These are phyloP conservation scores for Cryptosporidium sp. DNA, from an alignment of 169 alveolate species.

Conservation along the genomic window DNA sequence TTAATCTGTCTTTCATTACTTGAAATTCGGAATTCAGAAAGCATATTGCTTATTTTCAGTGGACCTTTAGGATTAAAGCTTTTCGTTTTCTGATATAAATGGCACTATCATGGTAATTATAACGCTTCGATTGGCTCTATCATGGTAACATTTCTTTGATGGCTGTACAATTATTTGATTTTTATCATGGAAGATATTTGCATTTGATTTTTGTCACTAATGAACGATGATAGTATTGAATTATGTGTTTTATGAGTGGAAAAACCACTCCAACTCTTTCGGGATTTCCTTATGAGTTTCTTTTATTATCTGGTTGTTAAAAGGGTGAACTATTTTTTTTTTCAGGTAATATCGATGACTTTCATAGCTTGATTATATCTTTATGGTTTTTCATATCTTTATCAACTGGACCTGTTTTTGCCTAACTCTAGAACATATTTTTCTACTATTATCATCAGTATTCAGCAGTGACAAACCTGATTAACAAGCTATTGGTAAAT, in stretches of 20 bases:
- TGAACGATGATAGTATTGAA: conserved; percentile 30
- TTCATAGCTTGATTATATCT: conserved; percentile 15
- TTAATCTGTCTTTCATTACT: conserved; percentile 3
- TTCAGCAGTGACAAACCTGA: conserved; percentile 24
- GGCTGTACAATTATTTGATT: not conserved
- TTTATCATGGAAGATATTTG: not conserved
- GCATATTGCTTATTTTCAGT: not conserved
- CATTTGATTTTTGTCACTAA: conserved; percentile 17
- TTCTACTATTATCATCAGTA: conserved; percentile 19
- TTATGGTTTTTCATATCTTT: not conserved
- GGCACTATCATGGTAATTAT: conserved; percentile 25
- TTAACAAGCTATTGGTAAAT: conserved; percentile 3
- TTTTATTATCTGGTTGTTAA: not conserved
- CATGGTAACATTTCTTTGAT: conserved; percentile 2
- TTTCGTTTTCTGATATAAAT: not conserved
- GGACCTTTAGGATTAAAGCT: not conserved
- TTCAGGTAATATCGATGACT: not conserved
- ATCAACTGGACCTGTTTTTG: conserved; percentile 8
- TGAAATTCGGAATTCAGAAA: not conserved
- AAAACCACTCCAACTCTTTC: conserved; percentile 14
- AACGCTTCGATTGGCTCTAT: conserved; percentile 7
- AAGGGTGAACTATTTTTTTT: not conserved
- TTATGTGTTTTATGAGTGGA: conserved; percentile 23
- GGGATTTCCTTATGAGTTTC: not conserved
- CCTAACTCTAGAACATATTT: conserved; percentile 21